These are phyloP conservation scores for Kuraishia cidri DNA, from an alignment of 805 yeast species.

Conservation along the genomic window DNA sequence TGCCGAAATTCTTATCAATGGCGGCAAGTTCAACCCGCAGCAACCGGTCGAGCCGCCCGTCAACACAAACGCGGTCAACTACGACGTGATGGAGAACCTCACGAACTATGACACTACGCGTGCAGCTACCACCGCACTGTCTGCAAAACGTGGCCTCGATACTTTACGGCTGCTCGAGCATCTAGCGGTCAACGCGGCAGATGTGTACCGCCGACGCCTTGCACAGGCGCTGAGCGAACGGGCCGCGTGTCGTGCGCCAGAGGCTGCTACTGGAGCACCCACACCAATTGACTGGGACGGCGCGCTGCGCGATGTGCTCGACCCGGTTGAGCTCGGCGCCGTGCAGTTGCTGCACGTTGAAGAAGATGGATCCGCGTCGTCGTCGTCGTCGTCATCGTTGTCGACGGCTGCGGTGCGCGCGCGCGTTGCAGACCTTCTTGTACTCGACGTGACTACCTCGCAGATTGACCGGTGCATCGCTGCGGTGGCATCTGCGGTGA, in stretches of 20 bases:
- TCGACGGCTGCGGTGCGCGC: too few species aligned
- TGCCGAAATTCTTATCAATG: slow-evolving; percentile 23
- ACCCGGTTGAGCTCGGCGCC: slow-evolving; percentile 8
- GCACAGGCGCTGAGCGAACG: slow-evolving; percentile 15
- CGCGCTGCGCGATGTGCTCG: slow-evolving; percentile 11
- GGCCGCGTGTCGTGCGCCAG: slow-evolving; percentile 5
- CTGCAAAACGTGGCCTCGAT: slow-evolving; percentile 18
- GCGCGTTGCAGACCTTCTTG: background rate
- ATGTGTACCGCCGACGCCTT: slow-evolving; percentile 15
- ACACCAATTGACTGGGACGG: slow-evolving; percentile 6
- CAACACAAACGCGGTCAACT: slow-evolving; percentile 21
- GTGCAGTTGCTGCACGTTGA: slow-evolving; percentile 2
- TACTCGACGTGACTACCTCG: background rate
- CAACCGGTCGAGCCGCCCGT: slow-evolving; percentile 28
- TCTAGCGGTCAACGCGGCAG: slow-evolving; percentile 17
- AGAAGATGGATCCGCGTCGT: background rate
- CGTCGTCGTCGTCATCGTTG: background rate
- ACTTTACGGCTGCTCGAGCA: slow-evolving; percentile 16
- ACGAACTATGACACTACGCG: slow-evolving; percentile 19
- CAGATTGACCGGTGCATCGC: background rate
- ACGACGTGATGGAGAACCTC: slow-evolving; percentile 23
- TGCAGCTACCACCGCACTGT: slow-evolving; percentile 6
- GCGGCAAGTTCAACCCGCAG: slow-evolving; percentile 33
- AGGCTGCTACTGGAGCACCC: slow-evolving; percentile 7
- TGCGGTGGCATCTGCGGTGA: background rate